A percentile compares a stretch with the other conserved stretches of the same genome.
phyloP scores from a whole-genome alignment of 1,284 basidiomycete species.

The Microbotryomycetes sp. region DNA sequence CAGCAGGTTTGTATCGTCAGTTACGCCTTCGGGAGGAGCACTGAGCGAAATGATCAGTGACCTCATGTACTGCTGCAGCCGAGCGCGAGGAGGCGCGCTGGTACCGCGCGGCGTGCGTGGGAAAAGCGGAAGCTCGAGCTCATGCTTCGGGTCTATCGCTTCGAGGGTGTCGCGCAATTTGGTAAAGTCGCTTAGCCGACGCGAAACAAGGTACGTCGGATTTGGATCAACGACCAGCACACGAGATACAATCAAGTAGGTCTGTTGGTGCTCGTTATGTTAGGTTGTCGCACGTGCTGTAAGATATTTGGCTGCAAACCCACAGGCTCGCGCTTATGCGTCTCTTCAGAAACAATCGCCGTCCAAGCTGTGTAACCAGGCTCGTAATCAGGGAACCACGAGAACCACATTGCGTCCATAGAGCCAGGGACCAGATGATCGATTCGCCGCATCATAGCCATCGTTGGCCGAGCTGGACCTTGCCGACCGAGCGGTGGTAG shows the following conservation, averaged over 20 bases:
- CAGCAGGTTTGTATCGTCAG: neutral
- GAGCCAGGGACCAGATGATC: conserved; percentile 21
- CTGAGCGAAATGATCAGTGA: conserved; percentile 22
- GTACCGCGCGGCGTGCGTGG: neutral
- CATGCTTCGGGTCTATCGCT: conserved; percentile 5
- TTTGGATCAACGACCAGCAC: neutral
- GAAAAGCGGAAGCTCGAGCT: conserved; percentile 12
- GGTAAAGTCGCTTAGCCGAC: neutral
- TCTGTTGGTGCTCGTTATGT: neutral
- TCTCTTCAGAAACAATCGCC: conserved; percentile 11
- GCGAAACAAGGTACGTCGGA: conserved; percentile 1
- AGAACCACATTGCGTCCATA: conserved; percentile 19
- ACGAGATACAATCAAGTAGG: conserved; percentile 14
- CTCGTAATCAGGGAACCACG: neutral
- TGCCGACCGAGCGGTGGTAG: conserved; percentile 2
- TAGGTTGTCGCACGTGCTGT: neutral
- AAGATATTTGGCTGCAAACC: neutral
- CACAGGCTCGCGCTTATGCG: conserved; percentile 2
- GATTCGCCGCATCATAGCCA: conserved; percentile 11
- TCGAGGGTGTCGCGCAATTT: conserved; percentile 1
- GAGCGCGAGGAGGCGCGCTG: neutral
- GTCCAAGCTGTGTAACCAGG: conserved; percentile 17
- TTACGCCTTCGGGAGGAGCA: neutral
- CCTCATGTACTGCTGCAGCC: conserved; percentile 21
- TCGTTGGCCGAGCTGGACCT: conserved; percentile 8